Base-by-base conservation (phyloP, 2,329 filamentous ascomycete genomes). In the Escovopsis sp. region DNA sequence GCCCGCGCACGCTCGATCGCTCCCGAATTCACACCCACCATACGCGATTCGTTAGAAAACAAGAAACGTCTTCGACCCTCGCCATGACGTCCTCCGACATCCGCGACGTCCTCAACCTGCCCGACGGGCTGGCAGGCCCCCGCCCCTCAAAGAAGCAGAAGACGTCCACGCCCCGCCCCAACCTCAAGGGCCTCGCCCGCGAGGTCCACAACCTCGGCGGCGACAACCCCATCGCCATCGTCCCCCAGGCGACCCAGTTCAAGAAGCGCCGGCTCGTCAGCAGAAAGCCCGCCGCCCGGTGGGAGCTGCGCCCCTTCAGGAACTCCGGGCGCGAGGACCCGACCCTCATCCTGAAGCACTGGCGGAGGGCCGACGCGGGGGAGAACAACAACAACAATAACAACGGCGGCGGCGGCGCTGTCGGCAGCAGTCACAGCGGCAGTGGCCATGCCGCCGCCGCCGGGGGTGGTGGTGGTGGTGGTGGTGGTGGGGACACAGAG, bases 51-150 rank as follows among this genome's bases (percentile, higher is more conserved):
- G 6, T 27, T 9, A 27, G 25, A 12, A 29, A 37, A 25, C 15
- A 10, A 37, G 4, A 37, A 7, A 8, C 36, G 10, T 35, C 16
- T 15, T 13, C 12, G 7, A 33, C 15, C 20, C 5, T 49, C 54
- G 68, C 53, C 48, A 84, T 84, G 79, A 71, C 80, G 46, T 81
- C 81, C 48, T 74, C 79, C 59, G 86, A 94, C 70, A 76, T 93
- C 52, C 85, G 84, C 65, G 86, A 94, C 60, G 84, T 94, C 57
- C 77, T 94, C 56, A 85, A 88, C 60, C 70, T 94, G 57, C 80
- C 81, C 39, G 79, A 78, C 29, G 63, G 66, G 46, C 53, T 63
- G 39, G 52, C 63, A 39, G 65, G 62, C 40, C 56, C 67, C 41
- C 65, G 80, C 47, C 76, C 79, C 34, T 64, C 74, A 35, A 93